Base-by-base conservation (phyloP, 768 basidiomycete genomes). In the Pleurotus djamor region DNA sequence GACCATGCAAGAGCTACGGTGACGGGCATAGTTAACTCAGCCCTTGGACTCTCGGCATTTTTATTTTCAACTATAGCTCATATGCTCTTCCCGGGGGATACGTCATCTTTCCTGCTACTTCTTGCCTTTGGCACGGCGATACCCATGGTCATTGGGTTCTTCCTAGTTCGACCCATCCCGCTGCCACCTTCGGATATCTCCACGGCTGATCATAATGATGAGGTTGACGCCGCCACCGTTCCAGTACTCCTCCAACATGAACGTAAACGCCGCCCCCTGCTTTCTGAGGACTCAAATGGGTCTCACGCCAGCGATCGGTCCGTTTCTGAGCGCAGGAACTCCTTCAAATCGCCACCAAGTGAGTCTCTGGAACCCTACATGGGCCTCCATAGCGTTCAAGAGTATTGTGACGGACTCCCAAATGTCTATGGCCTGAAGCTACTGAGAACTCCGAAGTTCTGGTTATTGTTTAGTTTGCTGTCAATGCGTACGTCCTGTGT, bases 31-130 rank as follows among this genome's bases (percentile, higher is more conserved):
- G 93, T 95, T 36, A 72, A 94, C 17, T 92, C 92, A 0, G 94
- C 92, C 35, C 94, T 92, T 62, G 94, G 95, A 0, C 83, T 97
- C 14, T 94, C 92, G 0, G 95, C 95, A 0, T 96, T 96, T 77
- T 78, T 91, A 61, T 97, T 96, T 73, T 91, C 92, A 9, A 81
- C 86, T 1, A 73, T 96, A 38, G 86, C 92, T 0, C 87, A 88
- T 59, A 66, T 83, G 0, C 69, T 87, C 47, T 96, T 86, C 65
- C 85, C 90, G 0, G 93, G 91, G 0, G 80, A 94, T 65, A 91
- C 91, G 0, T 89, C 88, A 0, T 80, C 85, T 1, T 89, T 96
- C 66, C 72, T 97, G 1, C 78, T 89, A 0, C 72, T 93, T 4
- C 83, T 97, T 4, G 83, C 88, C 0, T 62, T 93, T 2, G 94